Evolutionary conservation across 306 rosid species (phyloP).

Genomic region (Prunus dulcis): DNA sequence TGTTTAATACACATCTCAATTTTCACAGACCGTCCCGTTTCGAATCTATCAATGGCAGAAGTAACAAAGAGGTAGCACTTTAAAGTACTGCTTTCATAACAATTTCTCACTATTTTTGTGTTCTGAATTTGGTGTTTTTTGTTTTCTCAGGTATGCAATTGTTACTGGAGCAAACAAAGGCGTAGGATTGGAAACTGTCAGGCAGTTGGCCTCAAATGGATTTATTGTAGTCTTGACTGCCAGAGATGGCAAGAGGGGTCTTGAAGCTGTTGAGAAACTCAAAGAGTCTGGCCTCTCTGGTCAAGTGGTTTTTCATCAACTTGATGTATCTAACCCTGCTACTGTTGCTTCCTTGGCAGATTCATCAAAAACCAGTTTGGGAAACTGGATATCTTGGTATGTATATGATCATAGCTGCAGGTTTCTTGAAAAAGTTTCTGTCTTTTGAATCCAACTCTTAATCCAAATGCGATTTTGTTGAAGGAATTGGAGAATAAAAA

Average conservation of each 20-base stretch:
- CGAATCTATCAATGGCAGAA: constrained; percentile 9
- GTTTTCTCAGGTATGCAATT: constrained; percentile 19
- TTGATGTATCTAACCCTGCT: constrained; percentile 30
- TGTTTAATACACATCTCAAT: not conserved
- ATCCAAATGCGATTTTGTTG: not conserved
- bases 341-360: constrained; percentile 17
- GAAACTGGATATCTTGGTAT: constrained; percentile 34
- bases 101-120: not conserved
- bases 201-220: constrained; percentile 30
- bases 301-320: constrained; percentile 28
- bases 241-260: constrained; percentile 19
- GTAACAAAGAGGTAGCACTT: not conserved
- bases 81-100: too few relatives aligned
- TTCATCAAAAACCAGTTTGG: constrained; percentile 23
- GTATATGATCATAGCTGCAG: not conserved
- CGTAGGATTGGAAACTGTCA: constrained; percentile 19
- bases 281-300: constrained; percentile 17
- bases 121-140: not conserved
- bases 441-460: not conserved
- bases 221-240: constrained; percentile 23
- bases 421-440: not conserved
- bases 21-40: not conserved
- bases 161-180: constrained; percentile 40
- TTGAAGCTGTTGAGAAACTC: constrained; percentile 31
- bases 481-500: too few relatives aligned